Base-by-base conservation (phyloP, 768 basidiomycete genomes). In the Suillus weaverae region DNA sequence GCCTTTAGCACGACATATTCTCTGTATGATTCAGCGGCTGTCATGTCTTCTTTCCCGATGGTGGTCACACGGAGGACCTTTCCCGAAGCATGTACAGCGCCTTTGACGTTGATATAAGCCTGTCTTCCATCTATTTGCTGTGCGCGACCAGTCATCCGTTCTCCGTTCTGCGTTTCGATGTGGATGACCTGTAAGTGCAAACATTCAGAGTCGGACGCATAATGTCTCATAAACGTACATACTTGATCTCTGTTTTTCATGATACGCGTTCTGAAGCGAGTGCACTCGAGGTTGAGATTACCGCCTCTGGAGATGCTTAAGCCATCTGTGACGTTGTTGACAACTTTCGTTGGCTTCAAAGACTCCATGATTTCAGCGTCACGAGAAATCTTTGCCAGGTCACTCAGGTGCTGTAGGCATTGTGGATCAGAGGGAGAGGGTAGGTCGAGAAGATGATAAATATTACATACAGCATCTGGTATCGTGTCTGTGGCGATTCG, bases 31-130 rank as follows among this genome's bases (percentile, higher is more conserved):
- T 91, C 88, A 3, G 90, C 88, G 20, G 67, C 76, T 1, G 89
- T 91, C 0, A 81, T 83, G 35, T 76, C 77, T 62, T 83, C 86
- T 36, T 80, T 82, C 2, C 88, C 89, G 50, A 83, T 74, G 5
- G 87, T 83, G 7, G 73, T 81, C 44, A 91, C 78, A 6, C 74
- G 71, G 20, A 69, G 10, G 56, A 76, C 63, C 30, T 59, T 67
- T 13, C 63, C 43, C 4, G 36, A 26, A 38, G 55, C 66, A 38
- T 51, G n/a, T 22, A 78, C 26, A 1, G 69, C n/a, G 11, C 62
- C 71, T 5, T 70, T 60, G 39, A 82, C 50, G 13, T 48, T 36
- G 33, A 85, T 67, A 4, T 35, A 67, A 0, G 77, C 81, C 14
- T 68, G 68, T 8, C 84, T 83, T 4, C 86, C 85, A 46, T 66